phyloP scores from a whole-genome alignment of 1,284 basidiomycete genomes.

The Cryptococcus wingfieldii region DNA sequence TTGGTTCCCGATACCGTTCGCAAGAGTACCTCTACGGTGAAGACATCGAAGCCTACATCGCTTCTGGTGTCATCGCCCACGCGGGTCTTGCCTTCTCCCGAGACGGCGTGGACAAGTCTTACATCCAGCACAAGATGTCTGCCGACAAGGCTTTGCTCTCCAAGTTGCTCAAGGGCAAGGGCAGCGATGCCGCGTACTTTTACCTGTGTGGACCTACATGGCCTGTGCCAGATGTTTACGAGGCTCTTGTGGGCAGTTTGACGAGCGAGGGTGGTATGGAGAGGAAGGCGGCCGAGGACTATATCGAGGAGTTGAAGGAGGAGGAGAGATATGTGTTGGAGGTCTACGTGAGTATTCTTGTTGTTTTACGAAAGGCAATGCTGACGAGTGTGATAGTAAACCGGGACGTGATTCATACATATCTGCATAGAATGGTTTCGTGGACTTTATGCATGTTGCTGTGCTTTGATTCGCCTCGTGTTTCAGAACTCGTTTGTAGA shows the following conservation, averaged over 20 bases:
- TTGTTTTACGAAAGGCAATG: not conserved
- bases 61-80: slow-evolving; percentile 76
- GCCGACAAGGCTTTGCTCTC: slow-evolving; percentile 77
- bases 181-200: slow-evolving; percentile 67
- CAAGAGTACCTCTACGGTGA: slow-evolving; percentile 86
- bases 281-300: slow-evolving; percentile 67
- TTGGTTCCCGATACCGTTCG: slow-evolving; percentile 90
- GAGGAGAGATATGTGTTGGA: slow-evolving; percentile 96
- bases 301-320: slow-evolving; percentile 88
- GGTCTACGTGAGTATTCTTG: slow-evolving; percentile 54
- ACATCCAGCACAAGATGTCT: slow-evolving; percentile 98
- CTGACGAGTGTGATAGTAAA: not conserved
- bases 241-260: slow-evolving; percentile 78
- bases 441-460: too few relatives aligned
- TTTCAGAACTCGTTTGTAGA: too few relatives aligned
- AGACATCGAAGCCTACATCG: slow-evolving; percentile 60
- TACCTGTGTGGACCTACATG: slow-evolving; percentile 97
- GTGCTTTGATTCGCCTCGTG: too few relatives aligned
- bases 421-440: not conserved
- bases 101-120: slow-evolving; percentile 85
- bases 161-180: slow-evolving; percentile 57
- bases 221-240: slow-evolving; percentile 96
- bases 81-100: slow-evolving; percentile 96
- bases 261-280: slow-evolving; percentile 66
- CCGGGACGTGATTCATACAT: not conserved